A percentile compares a stretch with the other conserved stretches of the same genome.
Conservation (phyloP, 371 early-diverging fungal species). For the Gilbertella persicaria region DNA sequence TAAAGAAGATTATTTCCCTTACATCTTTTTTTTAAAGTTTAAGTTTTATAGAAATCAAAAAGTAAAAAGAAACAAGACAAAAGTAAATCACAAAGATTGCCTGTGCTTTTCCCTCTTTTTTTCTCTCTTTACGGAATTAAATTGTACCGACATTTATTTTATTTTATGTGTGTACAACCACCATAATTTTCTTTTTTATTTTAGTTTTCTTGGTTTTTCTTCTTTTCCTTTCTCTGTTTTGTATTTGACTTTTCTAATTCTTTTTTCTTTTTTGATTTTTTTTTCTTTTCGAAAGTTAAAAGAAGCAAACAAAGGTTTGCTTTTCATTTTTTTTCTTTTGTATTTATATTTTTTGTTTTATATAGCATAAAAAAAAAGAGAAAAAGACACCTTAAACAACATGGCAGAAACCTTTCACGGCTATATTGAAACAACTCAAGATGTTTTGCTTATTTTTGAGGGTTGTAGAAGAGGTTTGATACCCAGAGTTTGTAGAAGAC, state of each 20-base stretch:
- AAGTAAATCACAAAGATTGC: not conserved
- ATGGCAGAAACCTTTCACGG: constrained; percentile 70
- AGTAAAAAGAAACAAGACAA: not conserved
- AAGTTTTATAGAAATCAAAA: no score
- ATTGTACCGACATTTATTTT: no score
- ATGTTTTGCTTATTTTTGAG: constrained; percentile 76
- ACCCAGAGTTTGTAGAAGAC: constrained; percentile 66
- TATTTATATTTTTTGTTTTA: not conserved
- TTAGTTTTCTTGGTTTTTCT: constrained; percentile 6
- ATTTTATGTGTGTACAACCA: constrained; percentile 9
- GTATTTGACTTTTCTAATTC: constrained; percentile 9
- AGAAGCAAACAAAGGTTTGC: not conserved
- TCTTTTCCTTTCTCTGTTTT: constrained; percentile 2
- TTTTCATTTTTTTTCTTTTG: not conserved
- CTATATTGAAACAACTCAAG: constrained; percentile 70
- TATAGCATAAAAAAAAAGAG: not conserved
- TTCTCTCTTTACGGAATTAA: no score
- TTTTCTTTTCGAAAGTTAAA: no score
- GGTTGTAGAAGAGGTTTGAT: constrained; percentile 68
- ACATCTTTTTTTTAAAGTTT: not conserved
- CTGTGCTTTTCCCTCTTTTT: no score
- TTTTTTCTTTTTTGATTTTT: constrained; percentile 7
- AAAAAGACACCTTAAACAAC: no score
- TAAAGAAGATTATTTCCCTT: not conserved
- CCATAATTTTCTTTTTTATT: not conserved